Evolutionary conservation across 495 filamentous ascomycete species (phyloP), one percentile per base, ranked within the genome.

Genomic region (Neurospora sp.): DNA sequence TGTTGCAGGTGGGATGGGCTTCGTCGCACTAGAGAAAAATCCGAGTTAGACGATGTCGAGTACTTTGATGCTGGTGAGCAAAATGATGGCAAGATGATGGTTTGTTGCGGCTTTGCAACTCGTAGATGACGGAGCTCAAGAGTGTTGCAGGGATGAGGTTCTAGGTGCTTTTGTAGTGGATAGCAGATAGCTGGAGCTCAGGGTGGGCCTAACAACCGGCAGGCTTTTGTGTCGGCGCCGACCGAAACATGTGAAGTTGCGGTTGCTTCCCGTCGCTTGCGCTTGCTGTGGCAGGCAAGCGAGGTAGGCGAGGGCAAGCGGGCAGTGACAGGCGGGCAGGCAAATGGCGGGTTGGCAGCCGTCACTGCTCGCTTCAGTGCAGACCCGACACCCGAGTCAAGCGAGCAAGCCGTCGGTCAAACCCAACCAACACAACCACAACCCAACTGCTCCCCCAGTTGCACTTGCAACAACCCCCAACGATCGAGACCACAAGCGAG

Each of bases 1-100:
- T 99, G 78, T 94, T 91, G 86, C 96, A 99, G 69, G 91, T 88
- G 9, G 96, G 96, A 83, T 98, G 94, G 38, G 88, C 89, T 86
- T 99, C 96, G 87, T 99, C 96, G 85, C 96, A 99, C 96, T 99
- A 78, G 40, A 77, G 46, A 72, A 12, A 44, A 73, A 44, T 61
- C 35, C 31, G 59, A 27, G 48, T 81, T 74, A 77, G 75, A 44
- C 53, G 14, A 66, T 35, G 27, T 66, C 53, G 22, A 61, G 53
- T 61, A 61, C 16, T 44, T 42, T 46, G 8, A 20, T 48, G 41
- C 41, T 18, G 7, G 41, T 44, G 16, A 44, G 41, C 6, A n/a
- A 42, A 44, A 44, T 44, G 3, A 44, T n/a, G 41, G 16, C 16
- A 44, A 44, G 41, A 44, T 44, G 6, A 16, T 42, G 41, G 41